phyloP scores from a whole-genome alignment of 768 basidiomycete genomes.

The Thelephora ganbajun region DNA sequence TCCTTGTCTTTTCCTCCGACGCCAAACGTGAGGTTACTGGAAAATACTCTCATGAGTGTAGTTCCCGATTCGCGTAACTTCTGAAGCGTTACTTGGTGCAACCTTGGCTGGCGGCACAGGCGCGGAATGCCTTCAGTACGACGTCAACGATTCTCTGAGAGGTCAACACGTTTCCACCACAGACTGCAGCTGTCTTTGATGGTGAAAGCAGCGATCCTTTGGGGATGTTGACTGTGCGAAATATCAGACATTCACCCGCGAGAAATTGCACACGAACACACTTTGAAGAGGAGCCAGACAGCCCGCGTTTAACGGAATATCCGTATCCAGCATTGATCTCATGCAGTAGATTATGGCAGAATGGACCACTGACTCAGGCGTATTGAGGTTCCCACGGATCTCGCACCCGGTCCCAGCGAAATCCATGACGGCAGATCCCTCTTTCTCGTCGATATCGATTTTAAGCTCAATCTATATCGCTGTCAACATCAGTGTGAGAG shows the following conservation, averaged over 20 bases:
- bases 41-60: background rate
- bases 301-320: slow-evolving; percentile 90
- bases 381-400: slow-evolving; percentile 73
- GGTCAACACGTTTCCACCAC: slow-evolving; percentile 85
- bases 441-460: slow-evolving; percentile 61
- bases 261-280: slow-evolving; percentile 18
- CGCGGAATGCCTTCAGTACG: slow-evolving; percentile 84
- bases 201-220: slow-evolving; percentile 68
- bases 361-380: slow-evolving; percentile 77
- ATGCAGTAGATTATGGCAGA: slow-evolving; percentile 85
- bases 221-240: slow-evolving; percentile 56
- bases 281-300: slow-evolving; percentile 79
- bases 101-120: slow-evolving; percentile 85
- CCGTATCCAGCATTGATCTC: slow-evolving; percentile 70
- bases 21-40: slow-evolving; percentile 80
- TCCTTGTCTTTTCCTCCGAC: slow-evolving; percentile 76
- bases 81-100: slow-evolving; percentile 66
- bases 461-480: slow-evolving; percentile 52
- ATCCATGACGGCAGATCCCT: slow-evolving; percentile 73
- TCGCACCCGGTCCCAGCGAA: slow-evolving; percentile 77
- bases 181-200: slow-evolving; percentile 78
- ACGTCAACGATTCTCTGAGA: slow-evolving; percentile 93
- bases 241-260: slow-evolving; percentile 5
- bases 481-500: background rate
- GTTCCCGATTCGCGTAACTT: background rate